These are phyloP conservation scores for Centella asiatica DNA, from an alignment of 129 eudicot genomes.

Conservation along the genomic window DNA sequence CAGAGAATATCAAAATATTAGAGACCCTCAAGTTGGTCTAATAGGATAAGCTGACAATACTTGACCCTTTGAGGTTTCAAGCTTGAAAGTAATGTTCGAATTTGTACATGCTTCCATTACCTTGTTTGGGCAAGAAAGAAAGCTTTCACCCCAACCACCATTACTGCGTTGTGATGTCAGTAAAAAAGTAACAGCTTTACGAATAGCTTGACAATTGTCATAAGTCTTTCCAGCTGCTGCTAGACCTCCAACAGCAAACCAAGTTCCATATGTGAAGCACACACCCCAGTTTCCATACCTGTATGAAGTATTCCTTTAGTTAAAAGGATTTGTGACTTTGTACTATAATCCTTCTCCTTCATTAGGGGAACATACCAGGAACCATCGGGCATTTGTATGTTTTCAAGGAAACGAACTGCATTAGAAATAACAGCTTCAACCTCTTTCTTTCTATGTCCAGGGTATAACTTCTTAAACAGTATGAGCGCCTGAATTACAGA, in stretches of 20 bases:
- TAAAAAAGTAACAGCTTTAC: slow-evolving; percentile 54
- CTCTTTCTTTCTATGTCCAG: slow-evolving; percentile 63
- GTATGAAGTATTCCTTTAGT: slow-evolving; percentile 1
- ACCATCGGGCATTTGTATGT: slow-evolving; percentile 76
- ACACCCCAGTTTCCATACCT: slow-evolving; percentile 95
- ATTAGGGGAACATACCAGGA: slow-evolving; percentile 51
- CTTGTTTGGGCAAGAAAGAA: slow-evolving; percentile 77
- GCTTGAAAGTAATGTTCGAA: no score
- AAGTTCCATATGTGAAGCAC: slow-evolving; percentile 75
- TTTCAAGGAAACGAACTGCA: slow-evolving; percentile 55
- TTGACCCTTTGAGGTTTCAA: background rate
- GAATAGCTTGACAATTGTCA: slow-evolving; percentile 50
- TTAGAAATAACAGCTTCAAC: slow-evolving; percentile 45
- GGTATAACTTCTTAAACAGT: slow-evolving; percentile 62
- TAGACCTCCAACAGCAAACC: slow-evolving; percentile 81
- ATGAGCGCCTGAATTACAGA: slow-evolving; percentile 72
- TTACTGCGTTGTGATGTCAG: slow-evolving; percentile 47
- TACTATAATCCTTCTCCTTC: background rate
- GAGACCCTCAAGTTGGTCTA: background rate
- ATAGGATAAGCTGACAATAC: background rate
- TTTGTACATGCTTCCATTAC: no score
- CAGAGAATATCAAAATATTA: background rate
- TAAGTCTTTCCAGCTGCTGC: slow-evolving; percentile 60
- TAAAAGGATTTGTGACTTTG: background rate
- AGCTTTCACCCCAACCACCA: slow-evolving; percentile 99